phyloP scores from a whole-genome alignment of 495 filamentous ascomycete genomes.

The Mytilinidion resinicola region DNA sequence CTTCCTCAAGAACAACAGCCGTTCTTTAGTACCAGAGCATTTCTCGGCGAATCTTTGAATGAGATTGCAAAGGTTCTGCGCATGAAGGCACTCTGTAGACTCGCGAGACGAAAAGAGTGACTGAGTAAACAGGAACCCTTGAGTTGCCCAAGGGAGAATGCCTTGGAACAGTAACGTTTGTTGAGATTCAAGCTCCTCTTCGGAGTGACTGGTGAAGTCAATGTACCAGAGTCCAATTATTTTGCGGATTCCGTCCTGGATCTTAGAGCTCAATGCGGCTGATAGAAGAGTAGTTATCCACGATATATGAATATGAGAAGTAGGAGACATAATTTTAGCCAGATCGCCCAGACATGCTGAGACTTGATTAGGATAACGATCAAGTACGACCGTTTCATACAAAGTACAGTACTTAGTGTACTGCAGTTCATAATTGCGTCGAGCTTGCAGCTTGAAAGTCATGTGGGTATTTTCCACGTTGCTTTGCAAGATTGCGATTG shows the following conservation, averaged over 20 bases:
- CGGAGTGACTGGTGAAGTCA: conserved; percentile 8
- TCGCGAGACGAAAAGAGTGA: conserved; percentile 20
- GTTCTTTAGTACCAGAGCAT: background rate
- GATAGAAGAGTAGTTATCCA: conserved; percentile 27
- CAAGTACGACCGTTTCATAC: conserved; percentile 37
- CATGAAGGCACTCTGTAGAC: conserved; percentile 27
- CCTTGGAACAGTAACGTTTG: conserved; percentile 23
- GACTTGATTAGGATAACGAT: conserved; percentile 39
- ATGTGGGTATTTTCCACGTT: conserved; percentile 18
- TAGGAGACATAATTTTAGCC: conserved; percentile 18
- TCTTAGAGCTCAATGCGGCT: conserved; percentile 25
- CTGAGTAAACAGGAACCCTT: conserved; percentile 34
- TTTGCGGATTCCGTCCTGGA: conserved; percentile 37
- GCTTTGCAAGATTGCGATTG: conserved; percentile 25
- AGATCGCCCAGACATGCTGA: conserved; percentile 35
- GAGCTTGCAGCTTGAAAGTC: conserved; percentile 18
- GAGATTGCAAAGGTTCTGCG: conserved; percentile 24
- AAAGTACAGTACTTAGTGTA: conserved; percentile 35
- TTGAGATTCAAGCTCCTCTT: conserved; percentile 4
- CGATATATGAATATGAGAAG: conserved; percentile 11
- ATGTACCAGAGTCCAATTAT: conserved; percentile 36
- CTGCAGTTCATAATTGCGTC: conserved; percentile 10
- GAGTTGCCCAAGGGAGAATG: conserved; percentile 37
- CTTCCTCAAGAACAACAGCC: conserved; percentile 4
- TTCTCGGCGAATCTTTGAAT: conserved; percentile 8